Conservation (phyloP, 2,329 filamentous ascomycete species). For the Hymenoscyphus scutula region DNA sequence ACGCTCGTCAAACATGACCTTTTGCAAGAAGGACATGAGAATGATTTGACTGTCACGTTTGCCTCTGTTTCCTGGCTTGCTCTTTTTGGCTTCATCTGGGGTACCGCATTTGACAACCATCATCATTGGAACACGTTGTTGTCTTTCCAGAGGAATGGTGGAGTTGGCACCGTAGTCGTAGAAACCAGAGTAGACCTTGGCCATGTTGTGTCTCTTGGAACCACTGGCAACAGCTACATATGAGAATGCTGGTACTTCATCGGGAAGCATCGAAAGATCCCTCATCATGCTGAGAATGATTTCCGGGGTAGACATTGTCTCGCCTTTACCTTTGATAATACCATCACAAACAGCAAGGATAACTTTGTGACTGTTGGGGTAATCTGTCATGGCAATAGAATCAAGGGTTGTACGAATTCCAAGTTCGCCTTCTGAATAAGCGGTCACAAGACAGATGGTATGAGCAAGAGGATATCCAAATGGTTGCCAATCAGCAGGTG, state of each 20-base stretch:
- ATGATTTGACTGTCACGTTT: conserved; percentile 99
- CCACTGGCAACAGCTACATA: conserved; percentile 96
- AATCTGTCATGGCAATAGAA: conserved; percentile 95
- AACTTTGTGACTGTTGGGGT: conserved; percentile 97
- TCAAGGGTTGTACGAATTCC: conserved; percentile 92
- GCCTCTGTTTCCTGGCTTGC: conserved; percentile 94
- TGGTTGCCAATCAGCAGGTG: conserved; percentile 94
- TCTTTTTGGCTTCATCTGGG: conserved; percentile 73
- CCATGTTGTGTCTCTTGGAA: conserved; percentile 98
- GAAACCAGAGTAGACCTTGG: conserved; percentile 96
- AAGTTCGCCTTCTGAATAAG: conserved; percentile 93
- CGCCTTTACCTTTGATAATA: conserved; percentile 94
- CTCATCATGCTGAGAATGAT: conserved; percentile 92
- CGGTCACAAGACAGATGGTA: conserved; percentile 89
- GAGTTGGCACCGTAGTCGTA: conserved; percentile 91
- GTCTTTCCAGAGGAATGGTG: conserved; percentile 76
- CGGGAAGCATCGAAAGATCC: conserved; percentile 74
- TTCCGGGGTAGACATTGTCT: conserved; percentile 82
- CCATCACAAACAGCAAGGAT: conserved; percentile 97
- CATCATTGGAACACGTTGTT: conserved; percentile 98
- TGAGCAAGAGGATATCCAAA: conserved; percentile 95
- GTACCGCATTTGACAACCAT: conserved; percentile 94
- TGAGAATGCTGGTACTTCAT: conserved; percentile 86
- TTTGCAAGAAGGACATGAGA: conserved; percentile 98
- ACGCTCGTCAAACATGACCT: conserved; percentile 99